Base-by-base conservation (phyloP, 2,329 filamentous ascomycete genomes). In the Salinomyces thailandicus region DNA sequence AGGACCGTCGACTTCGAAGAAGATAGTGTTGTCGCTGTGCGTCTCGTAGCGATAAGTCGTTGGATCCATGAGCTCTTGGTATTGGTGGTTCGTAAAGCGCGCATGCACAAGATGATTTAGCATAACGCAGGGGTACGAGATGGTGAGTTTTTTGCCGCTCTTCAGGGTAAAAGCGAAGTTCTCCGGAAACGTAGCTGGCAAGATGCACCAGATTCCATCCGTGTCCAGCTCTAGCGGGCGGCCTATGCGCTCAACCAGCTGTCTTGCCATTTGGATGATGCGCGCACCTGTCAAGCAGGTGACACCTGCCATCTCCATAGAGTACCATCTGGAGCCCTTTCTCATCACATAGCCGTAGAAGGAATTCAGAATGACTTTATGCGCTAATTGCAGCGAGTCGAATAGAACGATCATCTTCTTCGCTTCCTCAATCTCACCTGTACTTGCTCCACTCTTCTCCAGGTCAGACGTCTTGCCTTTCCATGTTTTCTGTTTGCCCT, bases 281-380 rank as follows among this genome's bases (percentile, higher is more conserved):
- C 79, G 84, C 19, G 91, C 91, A 44, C 91, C 91, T 1, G 91
- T 98, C 59, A 98, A 67, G 64, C 91, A 98, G 28, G 91, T 98
- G 4, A 98, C 91, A 50, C 91, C 91, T 12, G 93, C 91, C 91
- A 98, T 98, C 59, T 98, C 91, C 74, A 98, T 80, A 13, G 91
- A 98, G 58, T 98, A 98, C 91, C 91, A 98, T 37, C 91, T 78
- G 24, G 91, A 98, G 20, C 91, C 91, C 59, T 98, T 98, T 66
- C 91, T 75, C 91, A 98, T 98, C 59, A 96, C 91, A 57, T 98
- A 98, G 45, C 91, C 91, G 51, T 98, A 98, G 67, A 98, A 98
- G 38, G 86, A 94, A 67, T 98, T 98, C 37, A 98, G 61, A 71
- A 98, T 98, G 65, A 98, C 91, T 60, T 98, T 98, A 68, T 98